Base-by-base conservation (phyloP, 345 rosid species). In the thale cress (Arabidopsis thaliana) region DNA sequence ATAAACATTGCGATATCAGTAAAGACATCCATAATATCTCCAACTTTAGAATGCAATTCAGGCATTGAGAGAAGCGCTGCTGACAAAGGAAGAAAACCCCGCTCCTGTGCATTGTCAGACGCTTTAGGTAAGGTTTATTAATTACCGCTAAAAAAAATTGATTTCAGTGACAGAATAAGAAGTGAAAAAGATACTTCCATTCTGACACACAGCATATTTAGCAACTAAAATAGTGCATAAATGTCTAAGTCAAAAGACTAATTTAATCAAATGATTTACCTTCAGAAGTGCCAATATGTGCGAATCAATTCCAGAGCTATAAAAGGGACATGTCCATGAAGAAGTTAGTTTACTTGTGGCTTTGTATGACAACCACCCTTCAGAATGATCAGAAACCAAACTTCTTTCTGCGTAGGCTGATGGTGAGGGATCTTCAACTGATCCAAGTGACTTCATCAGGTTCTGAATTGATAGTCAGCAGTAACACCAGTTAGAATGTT, bases 81-180 rank as follows among this genome's bases (percentile, higher is more conserved):
- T 62, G 99, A 95, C 81, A 95, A 76, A 69, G 97, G 89, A 80
- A 92, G 96, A 87, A 92, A 87, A n/a, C 97, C 99, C 51, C 94
- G 86, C 81, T 95, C 99, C 99, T 95, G 90, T 56, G 67, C 70
- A 79, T 67, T 72, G 73, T 46, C 68, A 82, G 42, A 82, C 62
- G 74, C 69, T 70, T 76, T 51, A 59, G 80, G 59, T 62, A 81
- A 78, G 77, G 64, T 72, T 65, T 49, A 50, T 36, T 36, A 66
- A 41, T 51, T 34, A 66, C 28, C 52, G 56, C 34, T 46, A 34
- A 49, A 12, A 9, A 53, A 37, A 0, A 0, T 28, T 66, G 10
- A 38, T 22, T 67, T 34, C 37, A 42, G 33, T 36, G 63, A 62
- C 59, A 59, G 37, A 30, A 68, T 25, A 46, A 66, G 30, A 78